Evolutionary conservation across 1,139 yeast species (phyloP), one percentile per base, ranked within the genome.

Genomic region (Saccharomyces hybrid): DNA sequence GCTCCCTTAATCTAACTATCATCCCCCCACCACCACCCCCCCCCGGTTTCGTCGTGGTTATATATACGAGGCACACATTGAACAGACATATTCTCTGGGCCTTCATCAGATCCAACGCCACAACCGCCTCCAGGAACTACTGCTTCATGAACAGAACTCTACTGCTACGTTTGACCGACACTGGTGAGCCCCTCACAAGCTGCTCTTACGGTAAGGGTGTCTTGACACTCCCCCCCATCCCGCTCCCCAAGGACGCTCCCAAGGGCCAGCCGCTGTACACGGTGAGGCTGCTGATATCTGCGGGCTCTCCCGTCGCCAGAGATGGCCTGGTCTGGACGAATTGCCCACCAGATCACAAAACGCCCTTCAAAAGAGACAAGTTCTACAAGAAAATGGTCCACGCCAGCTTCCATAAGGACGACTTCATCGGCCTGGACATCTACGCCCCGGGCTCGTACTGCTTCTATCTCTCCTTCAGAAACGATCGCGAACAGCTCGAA

Each of bases 381-480:
- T 87, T 80, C 68, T 74, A 77, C 59, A 73, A 78, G 51, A 75
- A 80, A 50, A 71, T 82, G 27, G 69, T 75, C 32, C 73, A 71
- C 16, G 70, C 78, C 28, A 74, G 80, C 2, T 81, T 86, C 71
- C 80, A 80, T 65, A 65, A 77, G 65, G 95, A 89, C 67, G 76
- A 81, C 51, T 69, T 74, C 46, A 71, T 91, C 26, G 82, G 80
- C 55, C 74, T 93, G 51, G 76, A 80, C 7, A 79, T 93, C 55
- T 81, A 71, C 63, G 71, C 68, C 13, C 89, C 97, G 1, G 99
- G 98, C 7, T 79, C 95, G 2, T 93, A 79, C 69, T 78, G 86
- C 57, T 91, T 80, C 67, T 85, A 80, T 64, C 72, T 84, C 20
- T 73, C 81, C 23, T 83, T 80, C 63, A 70, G 74, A 38, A 72